Percentiles rank a stretch among this genome's conserved stretches.
phyloP scores from a whole-genome alignment of 208 protist species.

The Leishmania major region DNA sequence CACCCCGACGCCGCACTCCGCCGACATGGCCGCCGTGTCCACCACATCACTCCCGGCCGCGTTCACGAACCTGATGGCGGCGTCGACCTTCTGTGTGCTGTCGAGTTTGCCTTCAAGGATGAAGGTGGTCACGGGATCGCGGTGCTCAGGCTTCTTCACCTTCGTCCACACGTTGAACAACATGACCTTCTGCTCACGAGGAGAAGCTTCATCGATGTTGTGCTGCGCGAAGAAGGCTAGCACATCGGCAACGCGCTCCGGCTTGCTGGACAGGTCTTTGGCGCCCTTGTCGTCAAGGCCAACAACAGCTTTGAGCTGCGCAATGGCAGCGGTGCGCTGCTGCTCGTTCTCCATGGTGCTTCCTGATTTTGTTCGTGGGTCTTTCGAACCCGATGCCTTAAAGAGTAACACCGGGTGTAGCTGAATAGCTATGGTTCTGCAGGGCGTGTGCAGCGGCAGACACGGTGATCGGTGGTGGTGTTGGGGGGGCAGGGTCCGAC shows the following conservation, averaged over 20 bases:
- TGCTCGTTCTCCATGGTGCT: constrained; percentile 26
- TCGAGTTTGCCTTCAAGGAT: constrained; percentile 68
- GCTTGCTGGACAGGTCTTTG: constrained; percentile 86
- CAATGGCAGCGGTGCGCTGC: constrained; percentile 32
- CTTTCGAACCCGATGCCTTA: not conserved
- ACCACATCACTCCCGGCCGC: constrained; percentile 43
- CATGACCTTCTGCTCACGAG: constrained; percentile 87
- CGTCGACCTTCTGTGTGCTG: constrained; percentile 86
- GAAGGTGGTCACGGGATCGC: constrained; percentile 67
- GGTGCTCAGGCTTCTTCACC: constrained; percentile 72
- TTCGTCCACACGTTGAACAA: constrained; percentile 87
- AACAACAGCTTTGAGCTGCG: constrained; percentile 74
- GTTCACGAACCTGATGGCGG: constrained; percentile 81
- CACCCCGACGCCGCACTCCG: constrained; percentile 81
- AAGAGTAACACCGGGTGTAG: not conserved
- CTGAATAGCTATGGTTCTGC: not conserved
- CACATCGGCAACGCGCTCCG: constrained; percentile 81
- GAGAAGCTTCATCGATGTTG: constrained; percentile 42
- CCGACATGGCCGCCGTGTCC: constrained; percentile 52
- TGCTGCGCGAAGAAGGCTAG: constrained; percentile 76
- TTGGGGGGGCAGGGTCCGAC: not conserved
- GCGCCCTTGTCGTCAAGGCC: constrained; percentile 91
- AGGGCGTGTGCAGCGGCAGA: not conserved
- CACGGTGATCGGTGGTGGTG: not conserved
- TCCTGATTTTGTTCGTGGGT: not conserved